Evolutionary conservation across 176 grass and related monocot species (phyloP).

Genomic region (Bolboschoenus planiculmis): DNA sequence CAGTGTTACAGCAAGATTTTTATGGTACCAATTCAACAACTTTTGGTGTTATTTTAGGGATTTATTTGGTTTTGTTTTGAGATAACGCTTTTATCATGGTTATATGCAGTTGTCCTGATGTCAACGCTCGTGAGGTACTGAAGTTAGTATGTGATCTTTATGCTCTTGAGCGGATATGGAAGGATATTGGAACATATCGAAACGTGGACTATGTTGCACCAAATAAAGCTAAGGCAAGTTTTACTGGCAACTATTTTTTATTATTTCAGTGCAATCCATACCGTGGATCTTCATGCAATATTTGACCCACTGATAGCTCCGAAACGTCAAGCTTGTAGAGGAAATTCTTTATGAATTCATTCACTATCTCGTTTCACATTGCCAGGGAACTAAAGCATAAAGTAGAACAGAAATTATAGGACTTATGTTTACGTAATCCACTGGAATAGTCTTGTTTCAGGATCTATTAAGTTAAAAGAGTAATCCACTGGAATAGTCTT

Average conservation of each 20-base stretch:
- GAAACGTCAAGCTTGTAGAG: background rate
- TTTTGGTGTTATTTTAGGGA: background rate
- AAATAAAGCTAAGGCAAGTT: conserved; percentile 87
- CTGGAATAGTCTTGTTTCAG: too few relatives aligned
- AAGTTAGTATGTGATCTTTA: conserved; percentile 96
- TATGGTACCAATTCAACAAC: background rate
- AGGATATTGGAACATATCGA: conserved; percentile 83
- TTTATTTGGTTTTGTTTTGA: background rate
- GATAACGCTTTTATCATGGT: conserved; percentile 22
- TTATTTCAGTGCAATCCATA: background rate
- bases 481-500: background rate
- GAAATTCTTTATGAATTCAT: background rate
- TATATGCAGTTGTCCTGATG: conserved; percentile 71
- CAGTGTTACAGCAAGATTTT: background rate
- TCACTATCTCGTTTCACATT: background rate
- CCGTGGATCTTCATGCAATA: background rate
- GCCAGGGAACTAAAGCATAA: background rate
- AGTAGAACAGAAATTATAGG: background rate
- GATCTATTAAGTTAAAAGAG: too few relatives aligned
- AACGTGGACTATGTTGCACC: conserved; percentile 94
- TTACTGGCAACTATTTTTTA: background rate
- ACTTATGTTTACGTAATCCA: too few relatives aligned
- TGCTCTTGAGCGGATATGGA: conserved; percentile 91
- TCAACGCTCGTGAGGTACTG: conserved; percentile 52
- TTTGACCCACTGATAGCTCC: background rate